phyloP scores from a whole-genome alignment of 805 yeast genomes.

The Scheffersomyces ergatensis region DNA sequence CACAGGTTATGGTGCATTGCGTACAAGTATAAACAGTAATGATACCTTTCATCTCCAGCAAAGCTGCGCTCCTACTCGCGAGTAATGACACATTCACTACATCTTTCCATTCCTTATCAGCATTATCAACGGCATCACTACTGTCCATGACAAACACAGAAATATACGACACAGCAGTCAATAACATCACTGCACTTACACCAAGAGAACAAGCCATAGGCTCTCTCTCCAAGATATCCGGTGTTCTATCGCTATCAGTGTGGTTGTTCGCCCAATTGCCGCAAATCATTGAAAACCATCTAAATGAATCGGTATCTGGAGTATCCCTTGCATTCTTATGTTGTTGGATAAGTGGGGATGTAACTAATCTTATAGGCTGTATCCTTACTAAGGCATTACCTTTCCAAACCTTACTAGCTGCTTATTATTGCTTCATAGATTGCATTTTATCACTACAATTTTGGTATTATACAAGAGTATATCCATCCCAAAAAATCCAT shows the following conservation, averaged over 20 bases:
- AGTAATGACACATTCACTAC: neutral
- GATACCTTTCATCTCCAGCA: neutral
- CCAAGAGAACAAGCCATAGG: neutral
- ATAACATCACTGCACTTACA: neutral
- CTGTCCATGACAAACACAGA: no score
- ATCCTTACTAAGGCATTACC: constrained; percentile 71
- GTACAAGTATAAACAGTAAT: neutral
- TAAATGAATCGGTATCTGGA: constrained; percentile 34
- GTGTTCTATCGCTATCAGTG: constrained; percentile 41
- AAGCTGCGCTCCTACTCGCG: neutral
- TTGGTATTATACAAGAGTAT: constrained; percentile 59
- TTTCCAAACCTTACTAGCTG: constrained; percentile 73
- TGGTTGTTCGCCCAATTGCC: constrained; percentile 78
- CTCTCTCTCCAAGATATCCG: constrained; percentile 9
- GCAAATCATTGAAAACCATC: constrained; percentile 59
- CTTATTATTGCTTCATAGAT: constrained; percentile 76
- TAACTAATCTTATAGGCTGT: constrained; percentile 42
- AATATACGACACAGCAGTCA: neutral
- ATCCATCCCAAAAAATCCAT: constrained; percentile 26
- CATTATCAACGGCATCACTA: neutral
- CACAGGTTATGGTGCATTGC: neutral
- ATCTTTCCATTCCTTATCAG: neutral
- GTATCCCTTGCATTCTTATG: constrained; percentile 28
- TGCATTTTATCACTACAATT: constrained; percentile 65
- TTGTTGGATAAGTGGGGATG: constrained; percentile 36